phyloP scores from a whole-genome alignment of 495 filamentous ascomycete genomes.

The Staphylotrichum tortipilum region DNA sequence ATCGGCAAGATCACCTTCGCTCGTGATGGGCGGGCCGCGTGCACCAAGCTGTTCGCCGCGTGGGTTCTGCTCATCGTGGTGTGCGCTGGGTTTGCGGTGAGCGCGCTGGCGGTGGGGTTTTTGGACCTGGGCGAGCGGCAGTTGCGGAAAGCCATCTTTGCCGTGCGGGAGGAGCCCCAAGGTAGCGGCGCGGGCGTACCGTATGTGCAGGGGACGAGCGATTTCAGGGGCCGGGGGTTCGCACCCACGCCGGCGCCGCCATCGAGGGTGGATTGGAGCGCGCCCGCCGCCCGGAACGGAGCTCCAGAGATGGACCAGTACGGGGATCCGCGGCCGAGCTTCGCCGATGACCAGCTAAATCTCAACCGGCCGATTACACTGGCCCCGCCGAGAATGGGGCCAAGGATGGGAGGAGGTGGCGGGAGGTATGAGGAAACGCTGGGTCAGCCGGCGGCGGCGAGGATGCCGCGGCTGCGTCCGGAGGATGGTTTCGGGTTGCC shows the following conservation, averaged over 20 bases:
- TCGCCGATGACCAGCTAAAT: background rate
- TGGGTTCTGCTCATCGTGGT: constrained; percentile 10
- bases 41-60: constrained; percentile 5
- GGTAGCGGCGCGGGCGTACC: background rate
- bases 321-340: background rate
- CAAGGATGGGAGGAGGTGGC: background rate
- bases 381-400: background rate
- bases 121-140: constrained; percentile 3
- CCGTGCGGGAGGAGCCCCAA: background rate
- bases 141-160: background rate
- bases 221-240: background rate
- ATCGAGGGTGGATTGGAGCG: background rate
- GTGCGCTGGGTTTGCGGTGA: constrained; percentile 5
- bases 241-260: background rate
- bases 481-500: background rate
- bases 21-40: background rate
- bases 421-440: background rate
- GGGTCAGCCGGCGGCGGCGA: background rate
- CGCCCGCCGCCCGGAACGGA: background rate
- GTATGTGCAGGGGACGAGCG: background rate
- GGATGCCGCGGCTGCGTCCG: background rate
- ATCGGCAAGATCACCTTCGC: background rate
- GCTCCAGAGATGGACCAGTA: background rate
- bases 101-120: constrained; percentile 3
- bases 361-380: constrained; percentile 1